phyloP scores from a whole-genome alignment of 2,329 filamentous ascomycete species.

The Fusarium fujikuroi region DNA sequence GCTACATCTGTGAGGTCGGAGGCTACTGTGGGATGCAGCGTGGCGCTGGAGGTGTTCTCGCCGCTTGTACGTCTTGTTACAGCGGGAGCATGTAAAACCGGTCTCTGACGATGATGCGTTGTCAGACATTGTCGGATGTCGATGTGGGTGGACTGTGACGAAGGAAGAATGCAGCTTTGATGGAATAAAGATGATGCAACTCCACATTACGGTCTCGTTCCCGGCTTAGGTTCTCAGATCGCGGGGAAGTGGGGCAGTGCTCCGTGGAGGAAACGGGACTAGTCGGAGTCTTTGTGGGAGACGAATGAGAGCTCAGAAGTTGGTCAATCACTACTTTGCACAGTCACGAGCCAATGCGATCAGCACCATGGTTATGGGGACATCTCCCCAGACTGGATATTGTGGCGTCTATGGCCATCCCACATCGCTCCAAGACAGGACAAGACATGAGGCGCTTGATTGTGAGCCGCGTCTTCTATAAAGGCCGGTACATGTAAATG shows the following conservation, averaged over 20 bases:
- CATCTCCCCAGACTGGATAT: neutral
- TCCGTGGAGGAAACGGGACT: neutral
- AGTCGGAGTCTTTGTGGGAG: constrained; percentile 12
- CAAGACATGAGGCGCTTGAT: fast-evolving
- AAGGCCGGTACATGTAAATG: neutral
- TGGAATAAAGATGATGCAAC: neutral
- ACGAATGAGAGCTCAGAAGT: neutral
- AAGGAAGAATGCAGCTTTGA: neutral
- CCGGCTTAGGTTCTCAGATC: neutral
- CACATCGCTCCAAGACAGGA: neutral
- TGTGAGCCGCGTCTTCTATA: neutral
- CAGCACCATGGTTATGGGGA: neutral
- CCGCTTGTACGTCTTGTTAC: neutral
- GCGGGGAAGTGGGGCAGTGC: neutral
- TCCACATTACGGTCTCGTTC: neutral
- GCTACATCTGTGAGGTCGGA: neutral
- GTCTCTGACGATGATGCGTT: neutral
- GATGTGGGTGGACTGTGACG: neutral
- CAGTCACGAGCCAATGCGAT: too few relatives aligned
- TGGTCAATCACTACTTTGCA: neutral
- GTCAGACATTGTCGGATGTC: neutral
- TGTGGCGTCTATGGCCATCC: neutral
- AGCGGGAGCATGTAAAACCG: neutral
- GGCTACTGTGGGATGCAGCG: neutral
- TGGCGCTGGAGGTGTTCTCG: constrained; percentile 4